Evolutionary conservation across 2,329 filamentous ascomycete species (phyloP).

Genomic region (Diaporthe sp.): DNA sequence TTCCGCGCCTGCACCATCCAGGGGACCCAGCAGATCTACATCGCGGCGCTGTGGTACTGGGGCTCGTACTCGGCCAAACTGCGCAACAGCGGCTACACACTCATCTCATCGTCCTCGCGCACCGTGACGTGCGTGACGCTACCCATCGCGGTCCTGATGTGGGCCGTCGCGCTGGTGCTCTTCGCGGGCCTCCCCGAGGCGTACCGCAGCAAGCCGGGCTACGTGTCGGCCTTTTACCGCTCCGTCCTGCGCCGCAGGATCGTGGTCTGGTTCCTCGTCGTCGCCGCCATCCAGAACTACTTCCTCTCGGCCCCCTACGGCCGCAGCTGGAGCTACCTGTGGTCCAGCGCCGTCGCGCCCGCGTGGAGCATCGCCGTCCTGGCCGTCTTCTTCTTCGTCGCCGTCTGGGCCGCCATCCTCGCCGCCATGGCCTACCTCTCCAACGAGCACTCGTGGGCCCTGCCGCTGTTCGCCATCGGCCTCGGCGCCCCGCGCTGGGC

Average conservation of each 20-base stretch:
- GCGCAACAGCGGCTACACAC: constrained; percentile 52
- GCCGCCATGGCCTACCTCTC: constrained; percentile 67
- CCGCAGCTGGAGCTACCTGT: constrained; percentile 76
- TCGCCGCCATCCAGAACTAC: constrained; percentile 76
- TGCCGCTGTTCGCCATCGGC: constrained; percentile 77
- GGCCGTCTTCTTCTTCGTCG: constrained; percentile 66
- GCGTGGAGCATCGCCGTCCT: constrained; percentile 71
- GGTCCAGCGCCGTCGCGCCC: constrained; percentile 68
- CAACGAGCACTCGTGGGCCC: constrained; percentile 74
- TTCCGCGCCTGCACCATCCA: constrained; percentile 78
- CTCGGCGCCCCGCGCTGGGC: constrained; percentile 76
- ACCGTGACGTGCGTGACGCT: constrained; percentile 59
- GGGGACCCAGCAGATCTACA: constrained; percentile 76
- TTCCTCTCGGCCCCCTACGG: constrained; percentile 77
- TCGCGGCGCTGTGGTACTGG: constrained; percentile 78
- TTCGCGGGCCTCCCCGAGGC: constrained; percentile 76
- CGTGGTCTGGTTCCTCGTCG: constrained; percentile 76
- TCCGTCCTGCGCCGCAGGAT: constrained; percentile 74
- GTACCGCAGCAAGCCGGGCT: constrained; percentile 75
- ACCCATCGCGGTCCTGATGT: constrained; percentile 71
- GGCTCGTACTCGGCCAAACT: constrained; percentile 62
- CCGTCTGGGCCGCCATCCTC: constrained; percentile 69
- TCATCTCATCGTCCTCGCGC: constrained; percentile 52
- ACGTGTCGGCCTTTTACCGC: constrained; percentile 75
- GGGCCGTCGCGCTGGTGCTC: constrained; percentile 67